phyloP scores from a whole-genome alignment of 2,329 filamentous ascomycete species.

The Pestalotiopsis sp. region DNA sequence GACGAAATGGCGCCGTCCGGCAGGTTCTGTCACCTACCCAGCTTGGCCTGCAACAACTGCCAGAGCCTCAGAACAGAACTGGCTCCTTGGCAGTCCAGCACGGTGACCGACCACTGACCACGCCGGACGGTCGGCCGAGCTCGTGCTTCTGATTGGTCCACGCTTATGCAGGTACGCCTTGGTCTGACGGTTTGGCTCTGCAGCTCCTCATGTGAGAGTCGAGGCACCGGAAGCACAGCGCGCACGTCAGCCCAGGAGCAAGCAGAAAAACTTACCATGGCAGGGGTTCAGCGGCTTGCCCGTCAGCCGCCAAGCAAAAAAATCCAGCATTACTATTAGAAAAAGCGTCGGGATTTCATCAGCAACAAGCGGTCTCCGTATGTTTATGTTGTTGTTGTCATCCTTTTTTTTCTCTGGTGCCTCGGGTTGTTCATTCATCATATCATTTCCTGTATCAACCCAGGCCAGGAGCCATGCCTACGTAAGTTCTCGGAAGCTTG shows the following conservation, averaged over 20 bases:
- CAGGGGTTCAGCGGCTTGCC: not conserved
- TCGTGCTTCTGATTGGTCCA: not conserved
- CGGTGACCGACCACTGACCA: not conserved
- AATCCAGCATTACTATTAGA: not conserved
- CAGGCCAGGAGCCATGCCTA: not conserved
- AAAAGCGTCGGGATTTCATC: not conserved
- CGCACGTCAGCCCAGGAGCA: not conserved
- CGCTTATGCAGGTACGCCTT: conserved; percentile 11
- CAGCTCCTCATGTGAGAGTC: not conserved
- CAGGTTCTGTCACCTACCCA: not conserved
- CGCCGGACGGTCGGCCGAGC: not conserved
- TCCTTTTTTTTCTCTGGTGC: not conserved
- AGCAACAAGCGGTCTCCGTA: not conserved
- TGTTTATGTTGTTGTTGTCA: not conserved
- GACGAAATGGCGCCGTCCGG: conserved; percentile 1
- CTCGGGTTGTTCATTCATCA: not conserved
- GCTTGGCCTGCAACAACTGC: not conserved
- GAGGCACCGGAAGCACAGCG: not conserved
- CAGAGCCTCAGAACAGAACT: too few relatives aligned
- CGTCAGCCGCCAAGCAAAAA: not conserved
- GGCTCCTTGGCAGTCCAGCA: not conserved
- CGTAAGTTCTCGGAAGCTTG: not conserved
- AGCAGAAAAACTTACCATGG: not conserved
- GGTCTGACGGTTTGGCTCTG: conserved; percentile 1
- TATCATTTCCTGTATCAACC: not conserved